Evolutionary conservation across 129 eudicot genomes (phyloP).

Genomic region (Flaveria brownii): DNA sequence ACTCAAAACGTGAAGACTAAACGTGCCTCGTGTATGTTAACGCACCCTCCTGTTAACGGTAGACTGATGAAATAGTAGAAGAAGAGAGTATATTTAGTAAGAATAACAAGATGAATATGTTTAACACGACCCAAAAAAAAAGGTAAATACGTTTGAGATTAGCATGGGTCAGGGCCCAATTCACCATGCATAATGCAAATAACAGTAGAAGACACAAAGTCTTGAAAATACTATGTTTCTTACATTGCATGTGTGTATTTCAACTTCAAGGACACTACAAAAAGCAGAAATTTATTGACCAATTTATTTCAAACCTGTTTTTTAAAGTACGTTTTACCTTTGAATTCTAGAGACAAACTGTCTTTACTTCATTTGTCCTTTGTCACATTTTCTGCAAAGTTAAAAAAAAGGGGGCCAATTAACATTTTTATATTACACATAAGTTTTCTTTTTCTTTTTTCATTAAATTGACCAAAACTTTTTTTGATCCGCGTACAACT

Average conservation of each 20-base stretch:
- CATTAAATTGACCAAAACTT: slow-evolving; percentile 3
- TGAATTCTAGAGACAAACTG: neutral
- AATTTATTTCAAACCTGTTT: slow-evolving; percentile 21
- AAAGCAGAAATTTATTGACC: slow-evolving; percentile 29
- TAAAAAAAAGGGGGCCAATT: slow-evolving; percentile 21
- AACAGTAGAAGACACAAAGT: slow-evolving; percentile 22
- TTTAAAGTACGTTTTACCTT: slow-evolving; percentile 29
- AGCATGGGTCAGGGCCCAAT: slow-evolving; percentile 19
- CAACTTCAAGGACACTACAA: slow-evolving; percentile 24
- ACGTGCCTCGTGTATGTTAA: too few species aligned
- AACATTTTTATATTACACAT: slow-evolving; percentile 2
- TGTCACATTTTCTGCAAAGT: slow-evolving; percentile 32
- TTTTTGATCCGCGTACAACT: neutral
- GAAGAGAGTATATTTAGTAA: too few species aligned
- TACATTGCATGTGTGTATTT: slow-evolving; percentile 22
- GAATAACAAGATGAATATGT: too few species aligned
- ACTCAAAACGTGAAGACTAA: too few species aligned
- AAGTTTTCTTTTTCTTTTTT: slow-evolving; percentile 9
- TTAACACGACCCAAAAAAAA: neutral
- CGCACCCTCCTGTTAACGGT: too few species aligned
- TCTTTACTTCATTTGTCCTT: slow-evolving; percentile 26
- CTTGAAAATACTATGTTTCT: slow-evolving; percentile 21
- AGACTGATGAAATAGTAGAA: too few species aligned
- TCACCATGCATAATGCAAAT: slow-evolving; percentile 24
- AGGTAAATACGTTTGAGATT: neutral